These are phyloP conservation scores for Albatrellus ellisii DNA, from an alignment of 768 basidiomycete species.

Conservation along the genomic window DNA sequence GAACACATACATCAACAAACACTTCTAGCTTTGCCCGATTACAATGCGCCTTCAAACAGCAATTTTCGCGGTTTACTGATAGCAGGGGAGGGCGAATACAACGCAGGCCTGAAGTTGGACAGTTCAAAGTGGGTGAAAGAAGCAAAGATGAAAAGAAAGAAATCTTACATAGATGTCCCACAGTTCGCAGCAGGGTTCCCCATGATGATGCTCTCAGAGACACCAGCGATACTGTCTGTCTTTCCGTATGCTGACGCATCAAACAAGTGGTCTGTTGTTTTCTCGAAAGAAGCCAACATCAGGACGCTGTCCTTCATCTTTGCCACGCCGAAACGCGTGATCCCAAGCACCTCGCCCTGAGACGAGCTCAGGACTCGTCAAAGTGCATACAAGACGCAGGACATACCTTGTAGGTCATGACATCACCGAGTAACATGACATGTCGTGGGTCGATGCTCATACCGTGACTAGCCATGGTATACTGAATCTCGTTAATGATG, in stretches of 20 bases:
- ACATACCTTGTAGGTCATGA: constrained; percentile 92
- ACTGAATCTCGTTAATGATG: constrained; percentile 94
- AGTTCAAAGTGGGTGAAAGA: constrained; percentile 1
- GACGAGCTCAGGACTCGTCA: background rate
- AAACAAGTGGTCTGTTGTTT: constrained; percentile 98
- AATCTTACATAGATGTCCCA: constrained; percentile 79
- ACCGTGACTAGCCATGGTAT: constrained; percentile 93
- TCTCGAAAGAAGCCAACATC: constrained; percentile 98
- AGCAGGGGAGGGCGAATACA: constrained; percentile 23
- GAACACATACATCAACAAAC: no score
- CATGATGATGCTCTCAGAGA: constrained; percentile 99
- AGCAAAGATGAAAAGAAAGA: background rate
- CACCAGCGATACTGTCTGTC: constrained; percentile 88
- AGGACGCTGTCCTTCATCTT: constrained; percentile 99
- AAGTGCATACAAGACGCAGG: background rate
- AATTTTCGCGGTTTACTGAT: constrained; percentile 25
- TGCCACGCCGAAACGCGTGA: constrained; percentile 96
- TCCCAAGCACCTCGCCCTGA: constrained; percentile 93
- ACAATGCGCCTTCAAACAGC: constrained; percentile 27
- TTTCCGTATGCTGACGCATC: constrained; percentile 96
- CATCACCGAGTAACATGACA: constrained; percentile 95
- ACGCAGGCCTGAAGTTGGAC: constrained; percentile 22
- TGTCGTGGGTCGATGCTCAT: constrained; percentile 99
- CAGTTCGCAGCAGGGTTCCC: constrained; percentile 91
- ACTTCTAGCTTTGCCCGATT: constrained; percentile 1